phyloP scores from a whole-genome alignment of 2,329 filamentous ascomycete genomes.

The Mariannaea elegans region DNA sequence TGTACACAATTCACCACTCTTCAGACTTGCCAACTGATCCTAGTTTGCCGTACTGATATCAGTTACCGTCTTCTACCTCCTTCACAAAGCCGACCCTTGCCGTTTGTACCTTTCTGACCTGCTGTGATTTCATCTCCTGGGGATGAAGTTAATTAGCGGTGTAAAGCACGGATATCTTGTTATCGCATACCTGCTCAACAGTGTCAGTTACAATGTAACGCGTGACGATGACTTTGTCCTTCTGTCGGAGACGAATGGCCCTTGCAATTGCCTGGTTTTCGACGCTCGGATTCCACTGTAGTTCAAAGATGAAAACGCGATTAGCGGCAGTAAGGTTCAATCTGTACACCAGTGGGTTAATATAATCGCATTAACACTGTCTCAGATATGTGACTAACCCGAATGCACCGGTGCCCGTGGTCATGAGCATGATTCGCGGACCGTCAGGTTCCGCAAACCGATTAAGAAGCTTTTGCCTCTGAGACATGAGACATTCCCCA shows the following conservation, averaged over 20 bases:
- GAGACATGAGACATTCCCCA: conserved; percentile 48
- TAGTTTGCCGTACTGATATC: too few species aligned
- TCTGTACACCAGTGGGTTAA: conserved; percentile 29
- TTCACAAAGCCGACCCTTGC: too few species aligned
- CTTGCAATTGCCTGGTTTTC: conserved; percentile 62
- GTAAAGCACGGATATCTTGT: neutral
- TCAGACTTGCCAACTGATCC: too few species aligned
- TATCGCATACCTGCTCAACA: conserved; percentile 53
- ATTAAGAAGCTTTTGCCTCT: conserved; percentile 50
- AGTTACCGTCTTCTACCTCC: too few species aligned
- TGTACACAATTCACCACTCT: too few species aligned
- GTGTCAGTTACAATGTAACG: conserved; percentile 55
- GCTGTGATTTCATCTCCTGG: conserved; percentile 13
- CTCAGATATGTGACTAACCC: conserved; percentile 46
- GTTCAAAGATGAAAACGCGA: conserved; percentile 60
- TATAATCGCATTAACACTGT: rapidly evolving
- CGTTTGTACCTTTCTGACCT: too few species aligned
- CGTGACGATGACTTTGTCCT: conserved; percentile 51
- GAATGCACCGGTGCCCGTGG: conserved; percentile 59
- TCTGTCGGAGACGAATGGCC: conserved; percentile 57
- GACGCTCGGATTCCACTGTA: conserved; percentile 63
- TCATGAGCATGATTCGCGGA: conserved; percentile 59
- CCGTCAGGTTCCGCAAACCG: conserved; percentile 44
- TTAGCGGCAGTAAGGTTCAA: conserved; percentile 59
- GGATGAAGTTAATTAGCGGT: neutral